phyloP scores from a whole-genome alignment of 2,329 filamentous ascomycete genomes.

The Xylaria arbuscula region DNA sequence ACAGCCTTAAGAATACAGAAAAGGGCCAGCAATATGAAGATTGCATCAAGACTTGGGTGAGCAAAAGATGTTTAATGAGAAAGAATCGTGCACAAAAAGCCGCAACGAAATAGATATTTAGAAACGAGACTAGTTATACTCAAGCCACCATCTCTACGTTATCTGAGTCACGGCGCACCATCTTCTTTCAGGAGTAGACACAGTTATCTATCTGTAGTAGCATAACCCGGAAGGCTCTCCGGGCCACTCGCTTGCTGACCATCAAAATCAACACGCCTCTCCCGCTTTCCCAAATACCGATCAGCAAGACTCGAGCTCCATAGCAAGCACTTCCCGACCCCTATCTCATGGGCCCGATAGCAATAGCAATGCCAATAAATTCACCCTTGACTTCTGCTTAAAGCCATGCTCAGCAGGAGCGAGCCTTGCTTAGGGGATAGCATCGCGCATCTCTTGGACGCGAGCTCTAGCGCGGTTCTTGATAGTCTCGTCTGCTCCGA shows the following conservation, averaged over 20 bases:
- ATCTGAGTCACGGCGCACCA: background rate
- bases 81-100: background rate
- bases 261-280: background rate
- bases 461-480: conserved; percentile 4
- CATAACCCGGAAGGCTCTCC: background rate
- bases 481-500: conserved; percentile 11
- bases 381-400: background rate
- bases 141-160: background rate
- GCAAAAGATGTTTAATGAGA: background rate
- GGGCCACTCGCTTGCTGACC: background rate
- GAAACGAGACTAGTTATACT: background rate
- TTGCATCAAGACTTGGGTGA: background rate
- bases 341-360: background rate
- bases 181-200: too few relatives aligned
- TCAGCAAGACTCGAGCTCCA: background rate
- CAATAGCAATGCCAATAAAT: background rate
- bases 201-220: too few relatives aligned
- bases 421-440: conserved; percentile 6
- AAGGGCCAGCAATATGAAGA: background rate
- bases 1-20: too few relatives aligned
- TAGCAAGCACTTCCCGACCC: background rate
- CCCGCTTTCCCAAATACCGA: background rate
- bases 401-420: background rate
- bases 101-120: background rate
- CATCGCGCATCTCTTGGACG: conserved; percentile 19